Percentiles rank a stretch among this genome's conserved stretches.
Evolutionary conservation across 2,329 filamentous ascomycete species (phyloP).

Genomic region (Colletotrichum ledebouriae): DNA sequence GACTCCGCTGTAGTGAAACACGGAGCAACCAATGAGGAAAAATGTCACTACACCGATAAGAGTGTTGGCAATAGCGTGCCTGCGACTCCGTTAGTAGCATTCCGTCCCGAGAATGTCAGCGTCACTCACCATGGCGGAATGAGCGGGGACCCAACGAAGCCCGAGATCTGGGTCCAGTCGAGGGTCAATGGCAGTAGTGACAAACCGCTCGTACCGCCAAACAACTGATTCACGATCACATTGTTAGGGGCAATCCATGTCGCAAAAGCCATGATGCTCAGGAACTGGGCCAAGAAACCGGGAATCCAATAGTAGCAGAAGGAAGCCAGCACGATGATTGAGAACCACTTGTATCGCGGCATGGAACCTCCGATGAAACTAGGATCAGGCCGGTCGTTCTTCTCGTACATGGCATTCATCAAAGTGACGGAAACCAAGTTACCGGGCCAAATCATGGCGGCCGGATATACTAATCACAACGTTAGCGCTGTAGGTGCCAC

Average conservation of each 20-base stretch:
- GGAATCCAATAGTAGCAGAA: conserved; percentile 79
- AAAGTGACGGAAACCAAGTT: conserved; percentile 76
- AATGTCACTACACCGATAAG: conserved; percentile 76
- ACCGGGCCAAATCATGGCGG: conserved; percentile 81
- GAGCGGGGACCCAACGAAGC: conserved; percentile 76
- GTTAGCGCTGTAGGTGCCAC: conserved; percentile 9
- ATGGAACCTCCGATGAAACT: conserved; percentile 73
- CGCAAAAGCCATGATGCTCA: conserved; percentile 78
- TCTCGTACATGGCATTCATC: conserved; percentile 81
- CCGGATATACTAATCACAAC: conserved; percentile 65
- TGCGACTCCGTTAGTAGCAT: conserved; percentile 45
- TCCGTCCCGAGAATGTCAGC: not conserved
- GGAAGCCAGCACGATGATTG: conserved; percentile 66
- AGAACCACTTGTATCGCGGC: conserved; percentile 75
- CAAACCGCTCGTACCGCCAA: conserved; percentile 76
- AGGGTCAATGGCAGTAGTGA: conserved; percentile 80
- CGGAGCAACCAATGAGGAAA: conserved; percentile 70
- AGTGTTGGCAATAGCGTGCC: conserved; percentile 80
- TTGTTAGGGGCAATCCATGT: conserved; percentile 81
- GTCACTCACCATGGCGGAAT: conserved; percentile 74
- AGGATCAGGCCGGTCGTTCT: conserved; percentile 62
- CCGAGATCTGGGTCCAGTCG: conserved; percentile 81
- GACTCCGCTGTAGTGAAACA: conserved; percentile 74
- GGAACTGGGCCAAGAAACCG: conserved; percentile 76
- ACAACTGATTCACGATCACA: conserved; percentile 78